Base-by-base conservation (phyloP, 2,329 filamentous ascomycete genomes). In the Venturia carpophila region DNA sequence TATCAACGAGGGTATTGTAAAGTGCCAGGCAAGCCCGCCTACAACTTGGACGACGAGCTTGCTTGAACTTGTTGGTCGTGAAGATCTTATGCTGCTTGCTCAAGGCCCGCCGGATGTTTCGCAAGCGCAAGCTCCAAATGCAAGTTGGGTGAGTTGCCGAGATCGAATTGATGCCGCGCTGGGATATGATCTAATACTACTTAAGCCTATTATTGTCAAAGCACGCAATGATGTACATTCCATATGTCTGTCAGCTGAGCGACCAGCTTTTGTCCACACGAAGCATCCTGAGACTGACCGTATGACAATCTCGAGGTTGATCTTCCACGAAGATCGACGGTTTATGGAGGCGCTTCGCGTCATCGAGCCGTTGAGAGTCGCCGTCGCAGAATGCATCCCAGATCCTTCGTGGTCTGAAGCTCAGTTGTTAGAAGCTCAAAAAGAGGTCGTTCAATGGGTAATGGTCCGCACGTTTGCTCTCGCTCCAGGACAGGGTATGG, bases 281-380 rank as follows among this genome's bases (percentile, higher is more conserved):
- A 88, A 89, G 6, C 89, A 91, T 65, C 47, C 47, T 5, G 92
- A 94, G 73, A 88, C 88, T 41, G 91, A 96, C 71, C 86, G 92
- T 37, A 72, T 75, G 87, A 93, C 74, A 83, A 86, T 97, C 9
- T 95, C 94, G 39, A 86, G 87, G 63, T 81, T 94, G 10, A 87
- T 99, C 37, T 99, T 97, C 81, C 88, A 87, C 67, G 92, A 97
- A 69, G 94, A 99, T 71, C 86, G 92, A 67, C 87, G 94, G 43
- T 87, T 96, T 65, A 87, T 91, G 67, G 94, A 99, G 77, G 94
- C 92, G 0, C 87, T 88, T 64, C 86, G 84, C 64, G 80, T 99
- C 65, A 80, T 99, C n/a, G 92, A 94, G 65, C 94, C 94, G 37
- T 86, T 89, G 63, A 90, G 89, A 71, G 82, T 91, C 17, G 87